phyloP scores from a whole-genome alignment of 176 grass and related monocot species.

The Ananas comosus region DNA sequence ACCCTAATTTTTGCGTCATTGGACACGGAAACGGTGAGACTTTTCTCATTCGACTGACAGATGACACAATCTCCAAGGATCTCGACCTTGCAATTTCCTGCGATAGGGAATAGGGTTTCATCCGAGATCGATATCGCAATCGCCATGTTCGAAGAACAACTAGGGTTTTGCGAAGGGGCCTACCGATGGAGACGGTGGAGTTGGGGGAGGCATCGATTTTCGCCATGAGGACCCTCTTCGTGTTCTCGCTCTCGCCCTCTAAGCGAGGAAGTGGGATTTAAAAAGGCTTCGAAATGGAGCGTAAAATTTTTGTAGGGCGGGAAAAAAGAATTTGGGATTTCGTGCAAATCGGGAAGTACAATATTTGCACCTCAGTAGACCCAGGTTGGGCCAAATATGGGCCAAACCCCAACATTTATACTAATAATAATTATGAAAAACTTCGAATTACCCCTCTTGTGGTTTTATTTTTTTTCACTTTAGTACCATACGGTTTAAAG shows the following conservation, averaged over 20 bases:
- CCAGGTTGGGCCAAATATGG: too few relatives aligned
- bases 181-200: conserved; percentile 46
- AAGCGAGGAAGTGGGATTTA: too few relatives aligned
- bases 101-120: not conserved
- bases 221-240: conserved; percentile 3
- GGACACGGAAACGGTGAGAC: conserved; percentile 35
- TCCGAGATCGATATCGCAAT: not conserved
- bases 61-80: conserved; percentile 34
- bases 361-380: too few relatives aligned
- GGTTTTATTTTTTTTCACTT: too few relatives aligned
- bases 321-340: not conserved
- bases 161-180: not conserved
- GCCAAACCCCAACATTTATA: too few relatives aligned
- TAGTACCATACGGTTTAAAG: too few relatives aligned
- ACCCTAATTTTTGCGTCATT: conserved; percentile 42
- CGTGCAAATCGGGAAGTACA: not conserved
- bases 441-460: too few relatives aligned
- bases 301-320: not conserved
- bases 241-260: not conserved
- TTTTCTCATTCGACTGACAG: conserved; percentile 30
- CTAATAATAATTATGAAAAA: too few relatives aligned
- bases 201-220: conserved; percentile 5
- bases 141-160: not conserved
- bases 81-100: conserved; percentile 76
- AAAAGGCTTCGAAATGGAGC: not conserved